Evolutionary conservation across 352 stramenopile genomes (phyloP).

Genomic region (Globisporangium orthogonon): DNA sequence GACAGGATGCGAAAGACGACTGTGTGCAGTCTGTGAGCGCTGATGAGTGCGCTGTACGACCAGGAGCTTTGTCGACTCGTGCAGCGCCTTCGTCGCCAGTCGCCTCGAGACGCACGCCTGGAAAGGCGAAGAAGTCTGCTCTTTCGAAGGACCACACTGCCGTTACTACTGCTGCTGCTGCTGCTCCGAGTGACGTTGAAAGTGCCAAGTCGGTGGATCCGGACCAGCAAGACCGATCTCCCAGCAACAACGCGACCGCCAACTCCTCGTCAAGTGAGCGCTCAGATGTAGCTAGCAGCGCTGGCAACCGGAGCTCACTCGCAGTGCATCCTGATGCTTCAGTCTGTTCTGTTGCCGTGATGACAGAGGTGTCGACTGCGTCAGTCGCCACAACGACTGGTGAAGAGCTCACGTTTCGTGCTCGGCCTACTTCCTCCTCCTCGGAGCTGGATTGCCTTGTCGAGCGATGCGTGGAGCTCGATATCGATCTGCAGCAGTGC

Average conservation of each 20-base stretch:
- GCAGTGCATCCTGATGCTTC: not conserved
- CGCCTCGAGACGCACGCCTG: not conserved
- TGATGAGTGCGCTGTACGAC: not conserved
- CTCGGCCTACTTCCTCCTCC: not conserved
- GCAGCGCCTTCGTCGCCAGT: not conserved
- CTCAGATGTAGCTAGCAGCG: not conserved
- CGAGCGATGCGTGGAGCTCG: constrained; percentile 20
- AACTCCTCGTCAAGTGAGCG: too few species aligned
- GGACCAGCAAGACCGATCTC: too few species aligned
- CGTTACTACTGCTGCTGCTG: not conserved
- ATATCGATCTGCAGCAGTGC: constrained; percentile 20
- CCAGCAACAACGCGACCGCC: too few species aligned
- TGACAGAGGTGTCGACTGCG: constrained; percentile 3
- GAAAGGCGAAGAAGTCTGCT: not conserved
- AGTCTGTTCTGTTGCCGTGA: constrained; percentile 1
- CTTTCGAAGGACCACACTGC: not conserved
- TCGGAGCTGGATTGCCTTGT: constrained; percentile 18
- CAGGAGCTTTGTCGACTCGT: not conserved
- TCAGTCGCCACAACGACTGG: constrained; percentile 28
- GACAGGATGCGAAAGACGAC: not conserved
- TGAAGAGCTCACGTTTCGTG: not conserved
- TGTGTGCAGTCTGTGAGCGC: not conserved
- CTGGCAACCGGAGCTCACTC: not conserved
- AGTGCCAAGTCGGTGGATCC: not conserved
- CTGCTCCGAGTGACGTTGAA: not conserved